Base-by-base conservation (phyloP, 768 basidiomycete species). In the Amanita exitialis region DNA sequence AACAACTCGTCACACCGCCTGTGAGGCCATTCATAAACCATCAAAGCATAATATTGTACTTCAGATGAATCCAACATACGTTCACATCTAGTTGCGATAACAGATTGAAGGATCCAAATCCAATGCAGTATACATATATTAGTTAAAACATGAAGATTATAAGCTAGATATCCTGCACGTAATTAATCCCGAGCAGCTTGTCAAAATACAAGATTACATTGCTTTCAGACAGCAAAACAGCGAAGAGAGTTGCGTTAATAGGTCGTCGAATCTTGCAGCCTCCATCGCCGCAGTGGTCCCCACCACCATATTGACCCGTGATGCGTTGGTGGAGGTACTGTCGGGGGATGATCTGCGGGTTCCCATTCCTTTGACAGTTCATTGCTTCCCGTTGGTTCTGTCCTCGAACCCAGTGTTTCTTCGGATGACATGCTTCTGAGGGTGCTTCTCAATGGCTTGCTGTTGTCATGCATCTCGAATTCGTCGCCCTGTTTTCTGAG, bases 261-360 rank as follows among this genome's bases (percentile, higher is more conserved):
- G 45, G 74, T 71, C 7, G 88, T 90, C 54, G 85, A 78, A 59
- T 91, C 89, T 56, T 82, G 77, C 57, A 90, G 63, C 42, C 89
- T 71, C 88, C 86, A 90, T 25, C 74, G 72, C 42, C 76, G 70
- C 18, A 90, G 64, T 2, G 88, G 86, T 0, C 85, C 84, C 86
- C 86, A 89, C 82, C 86, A 87, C 81, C 80, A 88, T 53, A 86
- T 54, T 5, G 84, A 85, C 44, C 49, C 55, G 1, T 25, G 38
- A 42, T 44, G 54, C 39, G 51, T 46, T 20, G 53, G 51, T 37
- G 54, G 53, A 21, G 51, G 49, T 6, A 53, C 55, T 42, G 52
- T 16, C 18, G 55, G 49, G 12, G 18, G 16, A 12, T 7, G n/a
- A 12, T 47, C 13, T 10, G n/a, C 32, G 13, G 32, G 15, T 21